Evolutionary conservation across 1,284 basidiomycete species (phyloP).

Genomic region (Psilocybe mexicana): DNA sequence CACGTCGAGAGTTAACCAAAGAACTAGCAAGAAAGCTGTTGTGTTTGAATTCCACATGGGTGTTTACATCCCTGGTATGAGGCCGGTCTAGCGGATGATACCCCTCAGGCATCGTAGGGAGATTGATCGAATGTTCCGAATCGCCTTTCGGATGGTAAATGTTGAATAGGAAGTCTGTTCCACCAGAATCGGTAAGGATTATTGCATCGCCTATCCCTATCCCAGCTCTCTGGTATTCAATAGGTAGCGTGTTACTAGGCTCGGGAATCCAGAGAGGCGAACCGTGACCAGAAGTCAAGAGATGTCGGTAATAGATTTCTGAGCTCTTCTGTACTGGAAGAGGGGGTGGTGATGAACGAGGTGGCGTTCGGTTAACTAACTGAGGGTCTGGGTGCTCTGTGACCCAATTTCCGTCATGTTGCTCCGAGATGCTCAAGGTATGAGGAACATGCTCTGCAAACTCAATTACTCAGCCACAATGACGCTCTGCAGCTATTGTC

Average conservation of each 20-base stretch:
- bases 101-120: conserved; percentile 7
- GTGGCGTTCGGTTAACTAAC: not conserved
- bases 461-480: no score
- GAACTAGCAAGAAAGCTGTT: conserved; percentile 11
- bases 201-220: conserved; percentile 31
- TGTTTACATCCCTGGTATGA: not conserved
- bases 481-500: no score
- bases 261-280: conserved; percentile 12
- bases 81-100: conserved; percentile 7
- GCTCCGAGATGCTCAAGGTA: no score
- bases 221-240: conserved; percentile 11
- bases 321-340: not conserved
- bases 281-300: conserved; percentile 1
- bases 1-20: conserved; percentile 4
- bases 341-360: not conserved
- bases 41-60: conserved; percentile 1
- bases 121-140: conserved; percentile 18
- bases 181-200: conserved; percentile 23
- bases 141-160: conserved; percentile 12
- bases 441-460: no score
- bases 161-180: conserved; percentile 31
- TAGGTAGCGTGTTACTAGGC: conserved; percentile 5
- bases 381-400: not conserved
- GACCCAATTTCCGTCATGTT: no score
- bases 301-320: conserved; percentile 10